Percentiles rank a stretch among this genome's conserved stretches.
Evolutionary conservation across 768 basidiomycete species (phyloP).

Genomic region (Leccinellum albellum): DNA sequence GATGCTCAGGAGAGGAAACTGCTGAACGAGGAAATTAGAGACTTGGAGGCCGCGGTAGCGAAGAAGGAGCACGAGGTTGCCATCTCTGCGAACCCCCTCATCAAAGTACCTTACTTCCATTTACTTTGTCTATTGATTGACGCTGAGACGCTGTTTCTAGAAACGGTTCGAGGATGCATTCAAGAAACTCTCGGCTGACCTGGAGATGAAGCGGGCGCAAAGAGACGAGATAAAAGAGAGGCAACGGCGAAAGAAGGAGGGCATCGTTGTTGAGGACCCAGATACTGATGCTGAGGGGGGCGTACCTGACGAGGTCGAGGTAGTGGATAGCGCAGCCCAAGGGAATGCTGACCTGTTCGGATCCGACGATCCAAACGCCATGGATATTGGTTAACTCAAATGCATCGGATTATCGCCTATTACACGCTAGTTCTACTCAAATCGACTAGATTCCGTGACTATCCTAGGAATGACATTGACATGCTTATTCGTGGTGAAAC

Average conservation of each 20-base stretch:
- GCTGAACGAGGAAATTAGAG: conserved; percentile 84
- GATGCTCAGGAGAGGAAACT: conserved; percentile 73
- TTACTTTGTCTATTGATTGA: neutral
- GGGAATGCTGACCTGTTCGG: conserved; percentile 42
- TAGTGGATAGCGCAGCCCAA: conserved; percentile 19
- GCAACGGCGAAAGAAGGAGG: conserved; percentile 68
- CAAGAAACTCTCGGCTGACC: conserved; percentile 80
- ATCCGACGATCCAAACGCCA: conserved; percentile 40
- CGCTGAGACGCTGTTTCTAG: conserved; percentile 34
- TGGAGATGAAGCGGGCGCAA: conserved; percentile 80
- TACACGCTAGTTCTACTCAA: neutral
- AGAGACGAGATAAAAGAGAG: conserved; percentile 77
- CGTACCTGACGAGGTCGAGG: conserved; percentile 35
- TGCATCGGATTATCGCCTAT: neutral
- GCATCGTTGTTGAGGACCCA: conserved; percentile 41
- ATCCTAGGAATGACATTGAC: neutral
- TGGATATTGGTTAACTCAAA: conserved; percentile 30
- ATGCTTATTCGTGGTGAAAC: conserved; percentile 21
- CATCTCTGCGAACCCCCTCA: conserved; percentile 80
- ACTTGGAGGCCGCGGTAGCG: conserved; percentile 81
- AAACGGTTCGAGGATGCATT: conserved; percentile 92
- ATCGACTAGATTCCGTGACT: neutral
- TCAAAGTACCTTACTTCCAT: conserved; percentile 50
- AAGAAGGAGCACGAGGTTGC: conserved; percentile 84
- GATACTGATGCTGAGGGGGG: conserved; percentile 39